Percentiles rank a stretch among this genome's conserved stretches.
phyloP scores from a whole-genome alignment of 2,329 filamentous ascomycete species.

The Curvularia spicifera region DNA sequence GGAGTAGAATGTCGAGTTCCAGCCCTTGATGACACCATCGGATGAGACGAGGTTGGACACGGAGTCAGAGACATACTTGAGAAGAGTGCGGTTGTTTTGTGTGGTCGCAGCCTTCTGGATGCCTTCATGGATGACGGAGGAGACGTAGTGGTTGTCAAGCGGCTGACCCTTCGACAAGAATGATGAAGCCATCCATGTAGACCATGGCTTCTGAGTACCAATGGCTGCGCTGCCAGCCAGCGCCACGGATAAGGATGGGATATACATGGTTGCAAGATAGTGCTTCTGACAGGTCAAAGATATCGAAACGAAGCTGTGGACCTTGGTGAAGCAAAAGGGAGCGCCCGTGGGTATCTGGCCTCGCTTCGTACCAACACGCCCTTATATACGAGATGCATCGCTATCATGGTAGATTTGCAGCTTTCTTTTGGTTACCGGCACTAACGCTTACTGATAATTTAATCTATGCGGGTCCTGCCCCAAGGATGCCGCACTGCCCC shows the following conservation, averaged over 20 bases:
- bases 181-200: conserved; percentile 56
- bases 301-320: conserved; percentile 3
- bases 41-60: conserved; percentile 57
- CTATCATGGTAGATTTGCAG: background rate
- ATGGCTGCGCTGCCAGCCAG: conserved; percentile 33
- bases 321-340: conserved; percentile 2
- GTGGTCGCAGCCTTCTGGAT: conserved; percentile 56
- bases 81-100: conserved; percentile 54
- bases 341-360: background rate
- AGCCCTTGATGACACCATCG: conserved; percentile 58
- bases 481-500: conserved; percentile 5
- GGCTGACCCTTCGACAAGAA: conserved; percentile 52
- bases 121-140: conserved; percentile 57
- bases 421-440: conserved; percentile 5
- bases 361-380: background rate
- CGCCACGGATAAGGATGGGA: conserved; percentile 31
- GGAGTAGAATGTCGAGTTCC: conserved; percentile 57
- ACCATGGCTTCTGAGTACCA: conserved; percentile 38
- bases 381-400: conserved; percentile 15
- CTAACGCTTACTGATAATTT: conserved; percentile 20
- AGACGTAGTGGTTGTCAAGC: conserved; percentile 54
- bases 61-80: conserved; percentile 54
- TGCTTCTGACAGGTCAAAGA: conserved; percentile 17
- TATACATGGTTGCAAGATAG: conserved; percentile 32
- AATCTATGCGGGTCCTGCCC: conserved; percentile 22